phyloP scores from a whole-genome alignment of 2,329 filamentous ascomycete species.

The Myriosclerotinia curreyana region DNA sequence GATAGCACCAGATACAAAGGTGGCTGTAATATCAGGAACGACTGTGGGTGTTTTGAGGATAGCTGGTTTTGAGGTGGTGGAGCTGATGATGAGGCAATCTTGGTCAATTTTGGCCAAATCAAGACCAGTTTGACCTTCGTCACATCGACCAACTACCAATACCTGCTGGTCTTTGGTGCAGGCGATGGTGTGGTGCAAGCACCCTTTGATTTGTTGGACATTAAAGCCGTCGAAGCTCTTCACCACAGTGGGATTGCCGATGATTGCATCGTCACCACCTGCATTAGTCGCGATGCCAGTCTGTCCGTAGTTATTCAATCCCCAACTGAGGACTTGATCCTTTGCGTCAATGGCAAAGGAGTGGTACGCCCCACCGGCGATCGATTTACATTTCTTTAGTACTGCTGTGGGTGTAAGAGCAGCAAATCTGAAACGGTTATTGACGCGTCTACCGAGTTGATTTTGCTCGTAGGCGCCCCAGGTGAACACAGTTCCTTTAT shows the following conservation, averaged over 20 bases:
- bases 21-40: constrained; percentile 40
- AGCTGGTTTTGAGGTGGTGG: constrained; percentile 54
- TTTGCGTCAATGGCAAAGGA: constrained; percentile 71
- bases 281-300: constrained; percentile 64
- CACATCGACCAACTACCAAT: constrained; percentile 59
- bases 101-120: constrained; percentile 53
- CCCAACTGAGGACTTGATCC: constrained; percentile 75
- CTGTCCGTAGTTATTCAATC: constrained; percentile 83
- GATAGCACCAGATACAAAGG: constrained; percentile 59
- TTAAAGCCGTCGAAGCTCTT: not conserved
- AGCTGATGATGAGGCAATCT: constrained; percentile 61
- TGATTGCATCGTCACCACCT: constrained; percentile 67
- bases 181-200: constrained; percentile 71
- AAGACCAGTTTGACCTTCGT: constrained; percentile 55
- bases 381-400: constrained; percentile 34
- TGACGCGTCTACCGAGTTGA: constrained; percentile 55
- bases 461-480: constrained; percentile 68
- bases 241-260: constrained; percentile 36
- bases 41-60: constrained; percentile 66
- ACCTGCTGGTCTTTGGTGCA: constrained; percentile 56
- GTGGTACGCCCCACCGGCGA: constrained; percentile 67
- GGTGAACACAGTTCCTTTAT: constrained; percentile 56
- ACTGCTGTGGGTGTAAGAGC: constrained; percentile 38
- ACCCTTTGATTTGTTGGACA: constrained; percentile 56
- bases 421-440: constrained; percentile 32